Evolutionary conservation across 1,284 basidiomycete genomes (phyloP).

Genomic region (Leccinum griseonigrum): DNA sequence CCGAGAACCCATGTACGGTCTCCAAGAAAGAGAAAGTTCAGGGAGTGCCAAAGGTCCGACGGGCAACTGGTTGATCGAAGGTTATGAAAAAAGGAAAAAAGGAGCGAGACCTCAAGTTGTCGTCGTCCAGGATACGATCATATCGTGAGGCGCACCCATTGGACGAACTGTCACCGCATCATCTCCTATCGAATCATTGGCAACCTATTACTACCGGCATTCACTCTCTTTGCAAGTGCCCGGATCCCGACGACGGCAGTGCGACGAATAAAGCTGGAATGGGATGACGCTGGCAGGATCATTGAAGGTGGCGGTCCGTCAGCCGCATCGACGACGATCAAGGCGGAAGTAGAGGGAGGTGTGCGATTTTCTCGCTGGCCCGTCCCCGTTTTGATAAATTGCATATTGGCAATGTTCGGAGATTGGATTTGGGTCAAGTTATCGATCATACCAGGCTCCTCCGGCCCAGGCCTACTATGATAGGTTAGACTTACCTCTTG

Average conservation of each 20-base stretch:
- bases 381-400: neutral
- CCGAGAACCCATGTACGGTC: neutral
- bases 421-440: neutral
- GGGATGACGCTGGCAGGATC: neutral
- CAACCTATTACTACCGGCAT: neutral
- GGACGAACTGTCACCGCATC: neutral
- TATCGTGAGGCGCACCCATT: neutral
- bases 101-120: neutral
- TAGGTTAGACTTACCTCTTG: neutral
- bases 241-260: neutral
- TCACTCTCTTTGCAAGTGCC: neutral
- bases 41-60: neutral
- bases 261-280: neutral
- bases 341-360: neutral
- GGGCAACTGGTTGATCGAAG: neutral
- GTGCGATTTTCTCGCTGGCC: neutral
- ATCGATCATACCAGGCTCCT: neutral
- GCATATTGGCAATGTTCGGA: neutral
- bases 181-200: neutral
- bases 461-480: neutral
- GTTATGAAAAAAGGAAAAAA: neutral
- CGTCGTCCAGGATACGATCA: conserved; percentile 5
- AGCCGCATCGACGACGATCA: neutral
- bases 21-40: neutral
- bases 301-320: neutral